Base-by-base conservation (phyloP, 495 filamentous ascomycete genomes). In the Geoglossum glabrum region DNA sequence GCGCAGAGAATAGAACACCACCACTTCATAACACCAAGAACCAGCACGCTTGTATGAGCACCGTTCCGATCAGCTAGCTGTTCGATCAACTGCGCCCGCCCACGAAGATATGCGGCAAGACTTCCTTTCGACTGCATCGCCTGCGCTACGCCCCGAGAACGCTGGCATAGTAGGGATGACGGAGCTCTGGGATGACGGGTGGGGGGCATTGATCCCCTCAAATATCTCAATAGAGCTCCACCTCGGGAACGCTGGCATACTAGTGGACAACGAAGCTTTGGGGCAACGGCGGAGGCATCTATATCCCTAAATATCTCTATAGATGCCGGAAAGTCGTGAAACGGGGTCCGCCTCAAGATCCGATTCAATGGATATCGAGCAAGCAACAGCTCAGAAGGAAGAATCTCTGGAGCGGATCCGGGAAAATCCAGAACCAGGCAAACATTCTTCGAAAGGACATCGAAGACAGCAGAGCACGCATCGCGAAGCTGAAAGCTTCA, bases 81-180 rank as follows among this genome's bases (percentile, higher is more conserved):
- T n/a, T n/a, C n/a, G n/a, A n/a, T n/a, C n/a, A n/a, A n/a, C n/a
- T n/a, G 78, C 60, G 74, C 81, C 64, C 86, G 83, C 67, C 70
- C 68, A 56, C 75, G 75, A 60, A 61, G 65, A 55, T 61, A 65
- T 55, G 69, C 68, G 58, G 62, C 66, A 28, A 76, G 74, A 62
- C 65, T 79, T 55, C 76, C 80, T 5, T 81, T 88, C 60, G 73
- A 86, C 66, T 96, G 90, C 69, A 74, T 80, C 19, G 82, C 83
- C 52, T 92, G 92, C 74, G 85, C 85, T 46, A 79, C n/a, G n/a
- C n/a, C n/a, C n/a, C n/a, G n/a, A n/a, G n/a, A n/a, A n/a, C n/a
- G n/a, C n/a, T n/a, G n/a, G n/a, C n/a, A n/a, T n/a, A n/a, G n/a
- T n/a, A n/a, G n/a, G n/a, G n/a, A n/a, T n/a, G n/a, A n/a, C n/a